phyloP scores from a whole-genome alignment of 345 rosid species.

The Hibiscus syriacus region DNA sequence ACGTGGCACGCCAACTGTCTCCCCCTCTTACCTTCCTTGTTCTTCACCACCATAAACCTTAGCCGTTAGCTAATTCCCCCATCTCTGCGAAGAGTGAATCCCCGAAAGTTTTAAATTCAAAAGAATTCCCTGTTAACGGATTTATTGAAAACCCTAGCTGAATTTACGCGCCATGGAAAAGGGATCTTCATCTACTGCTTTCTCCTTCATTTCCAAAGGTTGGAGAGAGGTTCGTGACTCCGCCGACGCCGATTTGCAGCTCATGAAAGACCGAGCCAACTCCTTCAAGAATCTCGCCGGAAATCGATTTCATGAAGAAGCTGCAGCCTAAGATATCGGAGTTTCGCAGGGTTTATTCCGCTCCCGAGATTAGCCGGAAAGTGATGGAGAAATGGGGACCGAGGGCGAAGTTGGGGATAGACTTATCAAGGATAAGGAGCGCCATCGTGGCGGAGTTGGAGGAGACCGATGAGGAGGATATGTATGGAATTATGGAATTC shows the following conservation, averaged over 20 bases:
- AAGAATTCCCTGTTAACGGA: background rate
- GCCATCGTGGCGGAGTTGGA: conserved; percentile 63
- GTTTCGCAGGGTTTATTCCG: too few relatives aligned
- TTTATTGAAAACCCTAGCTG: conserved; percentile 15
- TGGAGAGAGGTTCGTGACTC: too few relatives aligned
- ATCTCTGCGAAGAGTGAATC: too few relatives aligned
- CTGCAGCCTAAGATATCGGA: too few relatives aligned
- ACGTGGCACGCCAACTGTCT: conserved; percentile 28
- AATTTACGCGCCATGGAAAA: conserved; percentile 33
- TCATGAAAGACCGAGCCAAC: conserved; percentile 78
- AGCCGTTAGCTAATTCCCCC: conserved; percentile 29
- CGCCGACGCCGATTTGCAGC: too few relatives aligned
- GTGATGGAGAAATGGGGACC: too few relatives aligned
- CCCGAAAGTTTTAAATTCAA: too few relatives aligned
- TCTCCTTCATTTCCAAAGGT: conserved; percentile 73
- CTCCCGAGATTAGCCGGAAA: too few relatives aligned
- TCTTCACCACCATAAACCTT: conserved; percentile 12
- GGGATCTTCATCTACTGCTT: conserved; percentile 38
- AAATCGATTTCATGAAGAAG: conserved; percentile 77
- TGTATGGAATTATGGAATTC: too few relatives aligned
- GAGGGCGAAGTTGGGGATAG: too few relatives aligned
- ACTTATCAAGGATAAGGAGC: too few relatives aligned
- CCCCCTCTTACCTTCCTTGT: background rate
- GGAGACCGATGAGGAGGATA: conserved; percentile 18
- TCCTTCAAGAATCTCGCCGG: conserved; percentile 83